phyloP scores from a whole-genome alignment of 2,329 filamentous ascomycete species.

The Penicillium sp. region DNA sequence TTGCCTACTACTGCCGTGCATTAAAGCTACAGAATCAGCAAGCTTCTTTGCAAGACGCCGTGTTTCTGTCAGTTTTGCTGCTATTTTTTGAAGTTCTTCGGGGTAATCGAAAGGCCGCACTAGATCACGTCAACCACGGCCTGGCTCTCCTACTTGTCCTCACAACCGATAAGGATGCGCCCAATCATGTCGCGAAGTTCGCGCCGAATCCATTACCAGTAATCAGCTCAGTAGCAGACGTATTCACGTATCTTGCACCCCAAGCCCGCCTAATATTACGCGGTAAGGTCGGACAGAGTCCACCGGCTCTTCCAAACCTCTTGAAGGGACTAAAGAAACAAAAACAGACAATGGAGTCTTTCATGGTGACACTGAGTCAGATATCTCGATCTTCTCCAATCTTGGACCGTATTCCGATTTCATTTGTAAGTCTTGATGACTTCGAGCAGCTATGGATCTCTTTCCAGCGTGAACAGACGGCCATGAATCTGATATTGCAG shows the following conservation, averaged over 20 bases:
- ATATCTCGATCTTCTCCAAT: neutral
- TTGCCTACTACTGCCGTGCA: slow-evolving; percentile 7
- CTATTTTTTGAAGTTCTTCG: slow-evolving; percentile 8
- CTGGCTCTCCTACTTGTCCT: slow-evolving; percentile 7
- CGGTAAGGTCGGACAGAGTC: slow-evolving; percentile 1
- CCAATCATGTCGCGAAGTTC: neutral
- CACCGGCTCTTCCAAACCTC: slow-evolving; percentile 3
- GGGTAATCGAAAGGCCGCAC: slow-evolving; percentile 2
- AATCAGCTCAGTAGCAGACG: slow-evolving; percentile 8
- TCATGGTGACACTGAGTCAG: slow-evolving; percentile 1
- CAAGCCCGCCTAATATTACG: slow-evolving; percentile 5
- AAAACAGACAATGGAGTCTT: slow-evolving; percentile 8
- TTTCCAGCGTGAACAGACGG: slow-evolving; percentile 5
- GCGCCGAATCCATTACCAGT: slow-evolving; percentile 1
- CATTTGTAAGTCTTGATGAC: slow-evolving; percentile 5
- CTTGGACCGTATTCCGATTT: neutral
- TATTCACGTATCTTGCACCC: slow-evolving; percentile 6
- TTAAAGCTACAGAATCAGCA: slow-evolving; percentile 5
- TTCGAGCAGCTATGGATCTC: slow-evolving; percentile 5
- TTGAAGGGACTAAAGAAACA: neutral
- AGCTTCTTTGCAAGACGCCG: slow-evolving; percentile 5
- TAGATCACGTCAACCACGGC: slow-evolving; percentile 8
- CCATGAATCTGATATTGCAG: neutral
- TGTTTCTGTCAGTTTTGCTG: slow-evolving; percentile 3
- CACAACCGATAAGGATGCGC: neutral